A percentile compares a stretch with the other conserved stretches of the same genome.
Conservation (phyloP, 805 yeast species). For the Teunomyces cretensis region DNA sequence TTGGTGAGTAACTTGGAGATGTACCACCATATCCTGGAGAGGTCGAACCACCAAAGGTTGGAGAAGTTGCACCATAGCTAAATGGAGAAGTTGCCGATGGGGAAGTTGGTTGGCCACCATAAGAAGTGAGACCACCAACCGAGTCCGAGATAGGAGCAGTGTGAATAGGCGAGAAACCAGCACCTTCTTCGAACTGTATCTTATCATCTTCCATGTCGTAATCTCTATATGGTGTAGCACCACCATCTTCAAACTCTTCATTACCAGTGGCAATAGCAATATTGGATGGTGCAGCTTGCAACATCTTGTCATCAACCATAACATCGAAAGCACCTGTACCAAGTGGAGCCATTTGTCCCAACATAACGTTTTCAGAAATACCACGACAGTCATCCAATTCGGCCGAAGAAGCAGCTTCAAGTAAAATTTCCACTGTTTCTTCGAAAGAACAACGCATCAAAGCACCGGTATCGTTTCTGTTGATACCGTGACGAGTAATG, state of each 20-base stretch:
- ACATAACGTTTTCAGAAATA: slow-evolving; percentile 94
- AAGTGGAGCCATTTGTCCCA: slow-evolving; percentile 97
- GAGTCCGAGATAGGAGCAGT: slow-evolving; percentile 77
- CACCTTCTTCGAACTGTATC: slow-evolving; percentile 63
- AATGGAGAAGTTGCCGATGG: slow-evolving; percentile 58
- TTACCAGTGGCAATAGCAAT: slow-evolving; percentile 40
- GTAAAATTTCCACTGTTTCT: slow-evolving; percentile 95
- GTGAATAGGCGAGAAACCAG: slow-evolving; percentile 91
- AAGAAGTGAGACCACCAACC: slow-evolving; percentile 84
- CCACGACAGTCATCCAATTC: slow-evolving; percentile 98
- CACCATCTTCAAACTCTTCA: slow-evolving; percentile 51
- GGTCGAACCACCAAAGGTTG: slow-evolving; percentile 51
- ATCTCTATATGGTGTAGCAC: slow-evolving; percentile 87
- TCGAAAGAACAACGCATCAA: slow-evolving; percentile 99
- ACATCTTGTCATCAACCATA: slow-evolving; percentile 85
- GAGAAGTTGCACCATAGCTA: slow-evolving; percentile 49
- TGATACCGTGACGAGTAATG: slow-evolving; percentile 98
- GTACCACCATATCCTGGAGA: slow-evolving; percentile 46
- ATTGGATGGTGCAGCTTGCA: slow-evolving; percentile 62
- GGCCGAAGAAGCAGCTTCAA: slow-evolving; percentile 98
- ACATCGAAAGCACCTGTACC: slow-evolving; percentile 99
- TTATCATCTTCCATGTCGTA: slow-evolving; percentile 63
- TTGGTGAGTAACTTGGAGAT: slow-evolving; percentile 58
- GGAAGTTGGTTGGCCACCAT: slow-evolving; percentile 65
- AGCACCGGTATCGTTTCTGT: slow-evolving; percentile 98